Percentiles rank a stretch among this genome's conserved stretches.
Evolutionary conservation across 2,329 filamentous ascomycete genomes (phyloP).

Genomic region (Clarireedia sp.): DNA sequence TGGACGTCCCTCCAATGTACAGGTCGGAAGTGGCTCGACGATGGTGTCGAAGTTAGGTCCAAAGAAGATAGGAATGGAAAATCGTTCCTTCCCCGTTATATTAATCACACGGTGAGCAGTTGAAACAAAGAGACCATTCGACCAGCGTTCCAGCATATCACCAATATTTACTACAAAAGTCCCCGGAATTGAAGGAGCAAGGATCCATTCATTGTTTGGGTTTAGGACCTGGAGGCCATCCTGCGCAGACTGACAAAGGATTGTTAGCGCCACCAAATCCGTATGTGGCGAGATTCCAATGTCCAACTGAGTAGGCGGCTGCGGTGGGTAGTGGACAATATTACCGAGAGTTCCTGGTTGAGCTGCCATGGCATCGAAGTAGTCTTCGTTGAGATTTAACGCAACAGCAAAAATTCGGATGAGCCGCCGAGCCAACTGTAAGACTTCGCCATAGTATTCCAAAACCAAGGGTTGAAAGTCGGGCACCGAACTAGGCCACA

Average conservation of each 20-base stretch:
- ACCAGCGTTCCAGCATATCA: conserved; percentile 17
- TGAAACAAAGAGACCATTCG: conserved; percentile 17
- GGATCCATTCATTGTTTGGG: background rate
- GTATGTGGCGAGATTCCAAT: too few relatives aligned
- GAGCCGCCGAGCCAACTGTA: background rate
- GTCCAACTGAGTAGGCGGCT: too few relatives aligned
- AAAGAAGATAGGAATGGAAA: too few relatives aligned
- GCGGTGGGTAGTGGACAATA: background rate
- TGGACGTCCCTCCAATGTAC: too few relatives aligned
- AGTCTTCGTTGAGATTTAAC: background rate
- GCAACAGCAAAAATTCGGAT: background rate
- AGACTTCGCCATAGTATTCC: background rate
- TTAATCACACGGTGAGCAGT: conserved; percentile 13
- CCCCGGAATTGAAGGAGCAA: background rate
- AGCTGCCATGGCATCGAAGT: background rate
- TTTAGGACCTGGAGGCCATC: background rate
- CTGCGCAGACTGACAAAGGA: background rate
- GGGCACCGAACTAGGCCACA: too few relatives aligned
- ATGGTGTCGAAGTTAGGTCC: too few relatives aligned
- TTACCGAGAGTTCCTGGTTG: background rate
- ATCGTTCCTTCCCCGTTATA: conserved; percentile 9
- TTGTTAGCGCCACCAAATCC: background rate
- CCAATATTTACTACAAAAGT: background rate
- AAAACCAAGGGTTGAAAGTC: too few relatives aligned
- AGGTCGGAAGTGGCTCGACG: too few relatives aligned